Evolutionary conservation across 108 stramenopile genomes (phyloP).

Genomic region (Chaetoceros tenuissimus): DNA sequence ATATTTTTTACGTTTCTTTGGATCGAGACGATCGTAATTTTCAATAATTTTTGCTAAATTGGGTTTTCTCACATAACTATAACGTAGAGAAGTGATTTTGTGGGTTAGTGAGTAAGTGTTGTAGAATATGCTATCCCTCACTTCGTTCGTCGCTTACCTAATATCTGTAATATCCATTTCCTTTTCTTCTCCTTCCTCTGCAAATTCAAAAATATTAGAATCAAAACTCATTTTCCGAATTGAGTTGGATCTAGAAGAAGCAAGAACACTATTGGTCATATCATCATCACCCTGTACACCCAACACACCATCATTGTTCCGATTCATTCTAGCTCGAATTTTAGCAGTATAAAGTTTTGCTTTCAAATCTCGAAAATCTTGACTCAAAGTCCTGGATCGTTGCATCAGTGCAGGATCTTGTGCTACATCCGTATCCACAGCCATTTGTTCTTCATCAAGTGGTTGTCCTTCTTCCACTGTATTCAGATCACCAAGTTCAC

Average conservation of each 20-base stretch:
- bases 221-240: background rate
- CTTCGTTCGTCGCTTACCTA: too few relatives aligned
- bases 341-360: constrained; percentile 6
- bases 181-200: background rate
- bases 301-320: constrained; percentile 15
- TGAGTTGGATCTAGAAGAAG: too few relatives aligned
- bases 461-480: background rate
- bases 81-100: too few relatives aligned
- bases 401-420: background rate
- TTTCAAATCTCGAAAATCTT: constrained; percentile 1
- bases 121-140: too few relatives aligned
- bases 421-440: background rate
- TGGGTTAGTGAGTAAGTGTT: too few relatives aligned
- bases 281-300: constrained; percentile 5
- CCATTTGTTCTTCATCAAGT: background rate
- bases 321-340: constrained; percentile 4
- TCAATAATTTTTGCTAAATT: too few relatives aligned
- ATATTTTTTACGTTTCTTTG: too few relatives aligned
- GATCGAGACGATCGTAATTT: too few relatives aligned
- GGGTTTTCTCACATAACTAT: too few relatives aligned
- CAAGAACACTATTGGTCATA: background rate
- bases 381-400: background rate
- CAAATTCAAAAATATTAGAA: constrained; percentile 9
- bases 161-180: background rate
- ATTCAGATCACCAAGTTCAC: background rate